Evolutionary conservation across 2,329 filamentous ascomycete species (phyloP).

Genomic region (Aspergillus melleus): DNA sequence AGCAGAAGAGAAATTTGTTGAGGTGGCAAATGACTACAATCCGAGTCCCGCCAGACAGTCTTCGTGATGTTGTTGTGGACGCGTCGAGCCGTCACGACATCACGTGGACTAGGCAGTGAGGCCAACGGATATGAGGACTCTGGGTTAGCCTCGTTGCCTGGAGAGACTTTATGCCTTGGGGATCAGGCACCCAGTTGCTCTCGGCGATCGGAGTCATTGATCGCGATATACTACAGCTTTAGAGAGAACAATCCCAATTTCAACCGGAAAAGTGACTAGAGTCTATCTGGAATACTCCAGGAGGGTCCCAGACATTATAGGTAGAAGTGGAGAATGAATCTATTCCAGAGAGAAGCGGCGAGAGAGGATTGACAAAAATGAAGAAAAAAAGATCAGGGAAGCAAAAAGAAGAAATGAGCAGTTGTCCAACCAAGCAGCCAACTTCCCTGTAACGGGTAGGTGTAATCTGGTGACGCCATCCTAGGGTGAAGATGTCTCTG

Average conservation of each 20-base stretch:
- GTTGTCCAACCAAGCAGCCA: slow-evolving; percentile 40
- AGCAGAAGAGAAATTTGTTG: neutral
- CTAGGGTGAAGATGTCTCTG: slow-evolving; percentile 56
- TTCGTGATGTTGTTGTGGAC: slow-evolving; percentile 19
- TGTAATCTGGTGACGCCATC: slow-evolving; percentile 57
- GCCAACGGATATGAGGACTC: neutral
- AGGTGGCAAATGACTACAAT: slow-evolving; percentile 23
- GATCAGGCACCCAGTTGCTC: neutral
- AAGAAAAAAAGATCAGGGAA: slow-evolving; percentile 9
- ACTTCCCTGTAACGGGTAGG: slow-evolving; percentile 41
- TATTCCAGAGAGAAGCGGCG: too few relatives aligned
- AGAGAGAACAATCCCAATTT: too few relatives aligned
- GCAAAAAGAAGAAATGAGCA: slow-evolving; percentile 32
- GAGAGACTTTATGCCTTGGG: neutral
- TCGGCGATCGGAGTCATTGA: too few relatives aligned
- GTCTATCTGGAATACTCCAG: neutral
- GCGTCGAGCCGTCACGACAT: slow-evolving; percentile 39
- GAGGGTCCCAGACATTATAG: neutral
- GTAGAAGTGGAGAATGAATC: too few relatives aligned
- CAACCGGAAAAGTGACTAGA: neutral
- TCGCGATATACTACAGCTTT: too few relatives aligned
- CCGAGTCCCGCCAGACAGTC: slow-evolving; percentile 12
- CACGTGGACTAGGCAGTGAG: slow-evolving; percentile 29
- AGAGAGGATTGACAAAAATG: neutral
- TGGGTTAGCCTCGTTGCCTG: neutral